phyloP scores from a whole-genome alignment of 139 green algal genomes.

The Picochlorum sp. region DNA sequence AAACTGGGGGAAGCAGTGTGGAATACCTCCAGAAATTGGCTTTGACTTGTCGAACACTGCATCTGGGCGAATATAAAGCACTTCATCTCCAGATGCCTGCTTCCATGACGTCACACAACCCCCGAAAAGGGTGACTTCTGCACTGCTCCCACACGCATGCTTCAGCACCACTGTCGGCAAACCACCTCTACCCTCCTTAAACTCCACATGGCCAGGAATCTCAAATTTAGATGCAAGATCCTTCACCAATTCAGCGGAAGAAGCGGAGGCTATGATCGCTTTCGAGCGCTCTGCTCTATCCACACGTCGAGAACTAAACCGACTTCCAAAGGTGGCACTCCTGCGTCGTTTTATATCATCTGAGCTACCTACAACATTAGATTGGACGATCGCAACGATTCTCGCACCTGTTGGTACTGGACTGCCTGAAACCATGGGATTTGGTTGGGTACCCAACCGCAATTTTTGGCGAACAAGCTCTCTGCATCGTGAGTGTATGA shows the following conservation, averaged over 20 bases:
- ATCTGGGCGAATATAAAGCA: slow-evolving; percentile 92
- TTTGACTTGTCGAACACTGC: slow-evolving; percentile 91
- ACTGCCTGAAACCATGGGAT: too few species aligned
- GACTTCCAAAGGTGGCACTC: too few species aligned
- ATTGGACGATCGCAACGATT: too few species aligned
- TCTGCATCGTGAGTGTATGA: too few species aligned
- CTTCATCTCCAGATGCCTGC: slow-evolving; percentile 73
- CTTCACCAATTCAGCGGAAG: slow-evolving; percentile 1
- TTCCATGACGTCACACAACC: slow-evolving; percentile 83
- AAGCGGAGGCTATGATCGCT: neutral
- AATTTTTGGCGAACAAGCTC: too few species aligned
- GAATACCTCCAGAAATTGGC: slow-evolving; percentile 84
- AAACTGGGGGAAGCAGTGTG: slow-evolving; percentile 97
- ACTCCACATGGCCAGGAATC: slow-evolving; percentile 12
- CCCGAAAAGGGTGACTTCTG: slow-evolving; percentile 86
- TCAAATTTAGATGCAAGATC: slow-evolving; percentile 22
- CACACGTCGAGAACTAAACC: too few species aligned
- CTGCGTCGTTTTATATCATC: too few species aligned
- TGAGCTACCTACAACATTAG: too few species aligned
- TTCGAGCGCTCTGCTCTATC: neutral
- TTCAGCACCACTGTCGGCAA: slow-evolving; percentile 37
- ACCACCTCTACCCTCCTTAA: slow-evolving; percentile 22
- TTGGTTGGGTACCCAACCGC: too few species aligned
- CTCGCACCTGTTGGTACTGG: too few species aligned
- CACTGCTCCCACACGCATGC: slow-evolving; percentile 57